Evolutionary conservation across 1,284 basidiomycete genomes (phyloP).

Genomic region (Cryptococcus hybrid): DNA sequence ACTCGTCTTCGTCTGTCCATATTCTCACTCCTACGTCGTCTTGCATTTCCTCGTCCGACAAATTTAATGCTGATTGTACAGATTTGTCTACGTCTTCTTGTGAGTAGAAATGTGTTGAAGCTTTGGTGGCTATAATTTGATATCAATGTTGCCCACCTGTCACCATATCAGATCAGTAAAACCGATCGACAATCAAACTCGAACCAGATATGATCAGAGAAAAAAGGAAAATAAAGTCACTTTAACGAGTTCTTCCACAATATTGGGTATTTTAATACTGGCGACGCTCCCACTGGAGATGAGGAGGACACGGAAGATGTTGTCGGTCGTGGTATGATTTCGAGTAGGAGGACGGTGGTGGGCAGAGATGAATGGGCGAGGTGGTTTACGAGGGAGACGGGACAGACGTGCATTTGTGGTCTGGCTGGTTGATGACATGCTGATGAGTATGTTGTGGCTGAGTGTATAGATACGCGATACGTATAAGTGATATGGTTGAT

Average conservation of each 20-base stretch:
- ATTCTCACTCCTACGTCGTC: constrained; percentile 57
- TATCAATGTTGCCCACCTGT: constrained; percentile 56
- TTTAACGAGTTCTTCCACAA: constrained; percentile 69
- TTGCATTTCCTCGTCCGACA: background rate
- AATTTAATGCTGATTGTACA: constrained; percentile 10
- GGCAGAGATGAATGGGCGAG: constrained; percentile 31
- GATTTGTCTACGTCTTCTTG: constrained; percentile 55
- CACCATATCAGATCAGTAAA: background rate
- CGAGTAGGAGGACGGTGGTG: constrained; percentile 26
- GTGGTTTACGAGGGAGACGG: constrained; percentile 14
- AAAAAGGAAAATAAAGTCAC: constrained; percentile 54
- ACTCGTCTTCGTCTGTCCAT: constrained; percentile 91
- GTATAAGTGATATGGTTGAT: too few species aligned
- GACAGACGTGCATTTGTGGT: background rate
- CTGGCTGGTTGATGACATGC: too few species aligned
- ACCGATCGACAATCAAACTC: background rate
- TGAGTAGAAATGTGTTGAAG: constrained; percentile 75
- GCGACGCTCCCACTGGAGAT: constrained; percentile 92
- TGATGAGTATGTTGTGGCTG: too few species aligned
- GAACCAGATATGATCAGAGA: background rate
- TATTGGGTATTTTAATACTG: constrained; percentile 86
- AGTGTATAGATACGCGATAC: too few species aligned
- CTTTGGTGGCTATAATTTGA: constrained; percentile 83
- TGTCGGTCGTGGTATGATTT: constrained; percentile 3
- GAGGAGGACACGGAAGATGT: constrained; percentile 67